Conservation (phyloP, 2,329 filamentous ascomycete species). For the Gaeumannomyces sp. region DNA sequence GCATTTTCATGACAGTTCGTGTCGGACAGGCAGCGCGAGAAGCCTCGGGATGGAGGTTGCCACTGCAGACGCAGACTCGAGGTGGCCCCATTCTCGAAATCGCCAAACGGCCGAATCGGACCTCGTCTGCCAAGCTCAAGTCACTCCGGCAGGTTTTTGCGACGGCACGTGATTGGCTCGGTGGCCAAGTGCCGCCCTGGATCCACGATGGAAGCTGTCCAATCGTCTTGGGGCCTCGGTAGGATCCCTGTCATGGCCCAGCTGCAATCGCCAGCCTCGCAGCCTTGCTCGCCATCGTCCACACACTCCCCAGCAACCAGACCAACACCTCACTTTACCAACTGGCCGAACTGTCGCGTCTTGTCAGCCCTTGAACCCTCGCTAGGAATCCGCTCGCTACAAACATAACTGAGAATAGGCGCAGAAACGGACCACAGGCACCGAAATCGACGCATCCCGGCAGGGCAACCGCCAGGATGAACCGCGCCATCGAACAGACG, state of each 20-base stretch:
- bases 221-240: not conserved
- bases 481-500: conserved; percentile 65
- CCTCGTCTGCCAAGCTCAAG: not conserved
- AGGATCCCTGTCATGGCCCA: not conserved
- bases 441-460: not conserved
- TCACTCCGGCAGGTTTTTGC: not conserved
- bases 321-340: not conserved
- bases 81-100: not conserved
- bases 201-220: too few species aligned
- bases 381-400: too few species aligned
- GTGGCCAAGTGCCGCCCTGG: not conserved
- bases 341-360: too few species aligned
- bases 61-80: not conserved
- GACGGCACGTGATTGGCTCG: not conserved
- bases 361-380: too few species aligned
- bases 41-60: not conserved
- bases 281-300: not conserved
- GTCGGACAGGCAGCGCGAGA: not conserved
- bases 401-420: not conserved
- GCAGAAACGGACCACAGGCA: not conserved
- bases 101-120: not conserved
- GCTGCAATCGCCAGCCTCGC: not conserved
- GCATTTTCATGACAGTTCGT: not conserved
- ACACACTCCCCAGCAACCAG: not conserved
- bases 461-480: conserved; percentile 45